Percentiles rank a stretch among this genome's conserved stretches.
Evolutionary conservation across 345 rosid genomes (phyloP).

Genomic region (Populus pruinosa): DNA sequence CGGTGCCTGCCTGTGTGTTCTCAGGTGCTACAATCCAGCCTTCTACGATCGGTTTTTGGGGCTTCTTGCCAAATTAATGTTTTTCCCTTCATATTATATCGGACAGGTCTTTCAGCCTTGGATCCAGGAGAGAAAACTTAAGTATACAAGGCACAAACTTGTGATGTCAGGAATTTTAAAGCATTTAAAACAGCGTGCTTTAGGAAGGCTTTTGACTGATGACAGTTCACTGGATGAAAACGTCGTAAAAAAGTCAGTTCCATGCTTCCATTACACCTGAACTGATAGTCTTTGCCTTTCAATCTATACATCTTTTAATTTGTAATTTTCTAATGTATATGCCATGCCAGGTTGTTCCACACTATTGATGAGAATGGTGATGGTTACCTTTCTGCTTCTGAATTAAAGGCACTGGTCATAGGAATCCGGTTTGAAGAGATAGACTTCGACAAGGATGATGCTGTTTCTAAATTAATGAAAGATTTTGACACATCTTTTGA

Average conservation of each 20-base stretch:
- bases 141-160: conserved; percentile 69
- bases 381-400: conserved; percentile 39
- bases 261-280: not conserved
- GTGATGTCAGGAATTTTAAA: conserved; percentile 65
- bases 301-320: not conserved
- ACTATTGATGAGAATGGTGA: conserved; percentile 62
- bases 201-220: conserved; percentile 62
- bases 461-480: conserved; percentile 49
- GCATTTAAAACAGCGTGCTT: conserved; percentile 57
- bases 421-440: conserved; percentile 81
- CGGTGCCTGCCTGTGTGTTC: too few relatives aligned
- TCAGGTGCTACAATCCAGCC: not conserved
- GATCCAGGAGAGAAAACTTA: conserved; percentile 77
- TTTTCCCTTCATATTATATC: not conserved
- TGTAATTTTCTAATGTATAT: not conserved
- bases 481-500: conserved; percentile 68
- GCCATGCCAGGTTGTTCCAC: conserved; percentile 53
- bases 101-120: conserved; percentile 70
- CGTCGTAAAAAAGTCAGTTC: conserved; percentile 48
- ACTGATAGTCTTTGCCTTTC: not conserved
- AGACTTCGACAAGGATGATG: conserved; percentile 62
- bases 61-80: not conserved
- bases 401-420: conserved; percentile 61
- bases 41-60: not conserved
- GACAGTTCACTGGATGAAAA: conserved; percentile 55